phyloP scores from a whole-genome alignment of 2,329 filamentous ascomycete species.

The Pseudogymnoascus sp. region DNA sequence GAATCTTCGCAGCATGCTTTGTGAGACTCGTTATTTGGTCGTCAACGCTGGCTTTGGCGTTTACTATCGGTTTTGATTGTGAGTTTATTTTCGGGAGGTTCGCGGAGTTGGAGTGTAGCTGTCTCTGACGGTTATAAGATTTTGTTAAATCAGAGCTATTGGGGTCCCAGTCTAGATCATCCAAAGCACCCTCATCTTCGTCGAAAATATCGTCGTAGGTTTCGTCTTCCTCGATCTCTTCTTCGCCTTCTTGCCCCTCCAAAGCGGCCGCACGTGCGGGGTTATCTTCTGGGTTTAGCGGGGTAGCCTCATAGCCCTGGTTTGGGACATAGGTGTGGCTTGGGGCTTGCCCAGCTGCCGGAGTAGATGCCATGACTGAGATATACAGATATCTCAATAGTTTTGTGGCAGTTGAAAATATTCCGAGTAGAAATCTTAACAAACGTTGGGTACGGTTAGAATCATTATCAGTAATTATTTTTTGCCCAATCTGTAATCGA shows the following conservation, averaged over 20 bases:
- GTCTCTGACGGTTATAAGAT: slow-evolving; percentile 74
- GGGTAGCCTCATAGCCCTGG: slow-evolving; percentile 39
- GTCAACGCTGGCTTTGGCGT: slow-evolving; percentile 73
- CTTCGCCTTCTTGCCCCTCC: slow-evolving; percentile 25
- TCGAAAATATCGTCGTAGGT: slow-evolving; percentile 43
- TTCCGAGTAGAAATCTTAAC: not conserved
- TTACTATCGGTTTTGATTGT: slow-evolving; percentile 66
- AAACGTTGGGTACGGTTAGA: not conserved
- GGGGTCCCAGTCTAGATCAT: slow-evolving; percentile 50
- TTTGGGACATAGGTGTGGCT: slow-evolving; percentile 44
- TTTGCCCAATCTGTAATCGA: slow-evolving; percentile 11
- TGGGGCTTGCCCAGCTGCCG: slow-evolving; percentile 39
- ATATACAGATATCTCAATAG: slow-evolving; percentile 2
- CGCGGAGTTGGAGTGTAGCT: slow-evolving; percentile 45
- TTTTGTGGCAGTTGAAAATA: not conserved
- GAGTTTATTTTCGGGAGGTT: slow-evolving; percentile 63
- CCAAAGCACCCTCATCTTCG: slow-evolving; percentile 57
- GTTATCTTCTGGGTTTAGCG: slow-evolving; percentile 28
- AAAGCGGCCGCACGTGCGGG: slow-evolving; percentile 25
- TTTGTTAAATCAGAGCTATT: slow-evolving; percentile 68
- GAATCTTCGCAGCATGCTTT: slow-evolving; percentile 79
- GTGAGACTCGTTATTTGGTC: slow-evolving; percentile 83
- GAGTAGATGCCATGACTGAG: slow-evolving; percentile 16
- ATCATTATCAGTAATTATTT: slow-evolving; percentile 11
- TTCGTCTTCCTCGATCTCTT: slow-evolving; percentile 34